These are phyloP conservation scores for Alternaria conjuncta DNA, from an alignment of 2,329 filamentous ascomycete species.

Conservation along the genomic window DNA sequence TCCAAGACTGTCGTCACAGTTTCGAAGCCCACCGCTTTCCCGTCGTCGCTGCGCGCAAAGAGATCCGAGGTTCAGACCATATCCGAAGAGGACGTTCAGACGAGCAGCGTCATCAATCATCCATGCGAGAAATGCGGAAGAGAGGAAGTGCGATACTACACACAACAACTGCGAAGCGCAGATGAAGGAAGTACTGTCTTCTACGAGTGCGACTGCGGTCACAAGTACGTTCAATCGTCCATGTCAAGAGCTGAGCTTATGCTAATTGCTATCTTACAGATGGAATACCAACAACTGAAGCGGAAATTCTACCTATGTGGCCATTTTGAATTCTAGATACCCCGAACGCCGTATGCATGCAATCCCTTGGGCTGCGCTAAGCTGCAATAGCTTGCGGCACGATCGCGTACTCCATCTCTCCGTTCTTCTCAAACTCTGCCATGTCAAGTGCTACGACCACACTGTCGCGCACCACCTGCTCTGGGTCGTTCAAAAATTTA, in stretches of 20 bases:
- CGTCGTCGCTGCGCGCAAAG: slow-evolving; percentile 86
- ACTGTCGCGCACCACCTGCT: slow-evolving; percentile 93
- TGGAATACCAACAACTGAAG: slow-evolving; percentile 68
- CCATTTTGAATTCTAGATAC: slow-evolving; percentile 18
- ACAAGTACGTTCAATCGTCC: slow-evolving; percentile 66
- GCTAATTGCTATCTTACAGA: slow-evolving; percentile 39
- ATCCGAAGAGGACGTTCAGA: slow-evolving; percentile 77
- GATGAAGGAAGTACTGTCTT: slow-evolving; percentile 96
- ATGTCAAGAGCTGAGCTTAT: slow-evolving; percentile 5
- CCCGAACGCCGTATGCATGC: slow-evolving; percentile 37
- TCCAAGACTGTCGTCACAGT: slow-evolving; percentile 78
- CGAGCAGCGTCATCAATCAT: slow-evolving; percentile 71
- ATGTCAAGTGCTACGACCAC: slow-evolving; percentile 96
- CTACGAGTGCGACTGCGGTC: slow-evolving; percentile 84
- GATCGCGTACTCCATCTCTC: slow-evolving; percentile 88
- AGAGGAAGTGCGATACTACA: slow-evolving; percentile 83
- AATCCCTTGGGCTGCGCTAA: slow-evolving; percentile 16
- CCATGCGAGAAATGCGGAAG: slow-evolving; percentile 82
- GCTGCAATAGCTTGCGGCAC: slow-evolving; percentile 64
- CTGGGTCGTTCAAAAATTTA: slow-evolving; percentile 85
- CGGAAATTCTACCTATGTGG: slow-evolving; percentile 40
- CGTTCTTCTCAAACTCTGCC: slow-evolving; percentile 93
- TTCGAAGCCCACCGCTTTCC: slow-evolving; percentile 90
- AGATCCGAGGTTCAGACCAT: slow-evolving; percentile 84
- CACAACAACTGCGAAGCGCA: slow-evolving; percentile 85